phyloP scores from a whole-genome alignment of 495 filamentous ascomycete genomes.

The Penicillium argentinense region DNA sequence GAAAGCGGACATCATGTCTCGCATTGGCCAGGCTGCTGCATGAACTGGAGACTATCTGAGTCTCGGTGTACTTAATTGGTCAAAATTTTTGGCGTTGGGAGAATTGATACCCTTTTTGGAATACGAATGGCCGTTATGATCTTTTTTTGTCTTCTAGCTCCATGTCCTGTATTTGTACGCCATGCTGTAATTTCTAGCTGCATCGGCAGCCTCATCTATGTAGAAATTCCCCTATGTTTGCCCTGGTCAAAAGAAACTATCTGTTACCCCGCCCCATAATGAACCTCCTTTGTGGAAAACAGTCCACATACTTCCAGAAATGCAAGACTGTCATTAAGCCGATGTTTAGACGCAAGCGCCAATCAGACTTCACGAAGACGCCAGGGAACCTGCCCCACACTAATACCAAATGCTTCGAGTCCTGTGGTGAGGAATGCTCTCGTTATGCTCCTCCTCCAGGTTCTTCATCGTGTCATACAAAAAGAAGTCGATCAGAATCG shows the following conservation, averaged over 20 bases:
- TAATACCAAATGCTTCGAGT: constrained; percentile 97
- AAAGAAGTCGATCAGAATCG: constrained; percentile 94
- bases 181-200: too few relatives aligned
- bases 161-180: too few relatives aligned
- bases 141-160: too few relatives aligned
- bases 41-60: constrained; percentile 4
- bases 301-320: too few relatives aligned
- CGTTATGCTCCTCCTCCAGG: constrained; percentile 58
- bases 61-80: not conserved
- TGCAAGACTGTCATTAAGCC: too few relatives aligned
- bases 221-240: too few relatives aligned
- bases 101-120: constrained; percentile 27
- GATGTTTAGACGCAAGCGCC: not conserved
- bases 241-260: too few relatives aligned
- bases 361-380: not conserved
- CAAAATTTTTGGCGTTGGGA: constrained; percentile 4
- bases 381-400: not conserved
- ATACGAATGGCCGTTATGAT: too few relatives aligned
- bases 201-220: too few relatives aligned
- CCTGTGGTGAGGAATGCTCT: constrained; percentile 82
- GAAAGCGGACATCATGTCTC: constrained; percentile 64
- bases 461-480: constrained; percentile 92
- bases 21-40: constrained; percentile 25
- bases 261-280: too few relatives aligned
- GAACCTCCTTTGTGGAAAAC: too few relatives aligned